Evolutionary conservation across 2,329 filamentous ascomycete species (phyloP).

Genomic region (Trichoderma semiorbis): DNA sequence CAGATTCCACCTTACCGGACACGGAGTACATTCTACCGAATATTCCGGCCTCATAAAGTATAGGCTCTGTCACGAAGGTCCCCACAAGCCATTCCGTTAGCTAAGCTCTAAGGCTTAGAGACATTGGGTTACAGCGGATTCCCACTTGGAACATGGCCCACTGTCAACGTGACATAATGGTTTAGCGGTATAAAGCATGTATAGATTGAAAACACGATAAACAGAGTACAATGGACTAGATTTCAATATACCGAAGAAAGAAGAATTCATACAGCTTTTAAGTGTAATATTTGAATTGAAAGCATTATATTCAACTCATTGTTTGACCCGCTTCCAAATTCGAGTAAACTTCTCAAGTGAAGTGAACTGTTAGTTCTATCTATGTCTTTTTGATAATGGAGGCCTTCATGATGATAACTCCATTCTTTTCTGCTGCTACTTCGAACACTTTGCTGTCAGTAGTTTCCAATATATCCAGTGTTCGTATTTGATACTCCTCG

Average conservation of each 20-base stretch:
- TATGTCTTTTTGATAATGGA: constrained; percentile 24
- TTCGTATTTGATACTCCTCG: constrained; percentile 61
- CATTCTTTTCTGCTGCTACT: constrained; percentile 45
- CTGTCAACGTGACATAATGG: neutral
- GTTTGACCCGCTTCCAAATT: no score
- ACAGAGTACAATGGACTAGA: neutral
- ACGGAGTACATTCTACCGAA: neutral
- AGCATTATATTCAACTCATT: neutral
- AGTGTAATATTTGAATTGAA: neutral
- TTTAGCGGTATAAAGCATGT: neutral
- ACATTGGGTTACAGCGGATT: neutral
- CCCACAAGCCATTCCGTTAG: neutral
- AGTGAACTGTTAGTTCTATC: neutral
- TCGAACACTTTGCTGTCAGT: constrained; percentile 38
- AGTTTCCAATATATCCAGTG: constrained; percentile 37
- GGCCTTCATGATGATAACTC: constrained; percentile 36
- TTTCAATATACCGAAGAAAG: neutral
- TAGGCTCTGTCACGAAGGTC: neutral
- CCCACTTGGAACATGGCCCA: neutral
- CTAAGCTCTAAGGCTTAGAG: neutral
- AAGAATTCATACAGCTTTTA: no score
- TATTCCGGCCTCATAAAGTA: neutral
- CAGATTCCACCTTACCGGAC: neutral
- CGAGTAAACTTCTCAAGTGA: neutral
- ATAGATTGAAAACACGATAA: neutral